Base-by-base conservation (phyloP, 768 basidiomycete species). In the Leccinum olivaceopallidum region DNA sequence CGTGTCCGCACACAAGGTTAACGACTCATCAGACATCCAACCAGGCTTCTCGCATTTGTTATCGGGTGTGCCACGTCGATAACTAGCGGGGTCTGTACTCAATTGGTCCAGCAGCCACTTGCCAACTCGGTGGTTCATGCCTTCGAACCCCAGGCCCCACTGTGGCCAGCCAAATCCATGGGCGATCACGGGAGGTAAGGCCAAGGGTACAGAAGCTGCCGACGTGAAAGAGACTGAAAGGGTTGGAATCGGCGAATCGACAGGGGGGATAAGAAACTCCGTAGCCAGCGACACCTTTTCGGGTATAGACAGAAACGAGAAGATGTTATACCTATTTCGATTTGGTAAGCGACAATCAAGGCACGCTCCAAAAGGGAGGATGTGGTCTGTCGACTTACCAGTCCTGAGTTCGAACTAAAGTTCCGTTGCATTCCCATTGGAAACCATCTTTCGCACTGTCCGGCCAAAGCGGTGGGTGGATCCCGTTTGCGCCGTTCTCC, bases 391-490 rank as follows among this genome's bases (percentile, higher is more conserved):
- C 8, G 34, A 68, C 77, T 56, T 66, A 92, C 95, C 95, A 97
- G 71, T 96, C 95, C 55, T 95, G 92, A 9, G 83, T 90, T 56
- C 85, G 82, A 12, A 95, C 85, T 20, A 82, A 72, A 0, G 87
- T 88, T 26, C 82, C 80, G 63, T 86, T 85, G 67, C 88, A 85
- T 67, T 84, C 80, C 93, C 94, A 95, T 49, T 82, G 77, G 70
- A 97, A 98, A 0, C 87, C 91, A 2, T 79, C 74, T 66, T 83
- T 85, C 36, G 73, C 76, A 65, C 85, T 92, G 74, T 97, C 88
- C 0, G 93, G 94, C 95, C 95, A 98, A 1, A 75, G 78, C 1
- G 83, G 83, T 6, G 95, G 94, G 66, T 94, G 91, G n/a, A 98
- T 90, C 1, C 95, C 95, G 62, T 94, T 76, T 3, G 87, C 90